Percentiles rank a stretch among this genome's conserved stretches.
These are phyloP conservation scores for Ophiocordyceps camponoti-leonardi DNA, from an alignment of 2,329 filamentous ascomycete species.

Conservation along the genomic window DNA sequence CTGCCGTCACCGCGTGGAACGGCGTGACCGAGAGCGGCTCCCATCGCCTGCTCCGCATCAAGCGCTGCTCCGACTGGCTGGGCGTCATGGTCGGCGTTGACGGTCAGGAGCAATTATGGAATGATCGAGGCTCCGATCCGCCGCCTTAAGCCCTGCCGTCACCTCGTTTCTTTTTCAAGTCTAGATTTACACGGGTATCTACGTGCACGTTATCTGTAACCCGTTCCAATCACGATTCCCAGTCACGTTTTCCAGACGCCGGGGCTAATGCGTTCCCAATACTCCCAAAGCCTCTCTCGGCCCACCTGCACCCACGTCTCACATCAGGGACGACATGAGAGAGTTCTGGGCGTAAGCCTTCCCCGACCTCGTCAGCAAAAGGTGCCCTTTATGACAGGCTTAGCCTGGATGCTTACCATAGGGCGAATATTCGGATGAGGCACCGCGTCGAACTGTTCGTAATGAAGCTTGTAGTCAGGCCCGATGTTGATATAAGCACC, in stretches of 20 bases:
- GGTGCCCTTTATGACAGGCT: neutral
- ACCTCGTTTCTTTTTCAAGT: slow-evolving; percentile 2
- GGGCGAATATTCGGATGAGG: slow-evolving; percentile 91
- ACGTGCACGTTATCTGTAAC: slow-evolving; percentile 2
- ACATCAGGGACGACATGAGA: slow-evolving; percentile 62
- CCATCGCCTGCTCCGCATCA: slow-evolving; percentile 35
- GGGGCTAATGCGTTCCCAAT: slow-evolving; percentile 5
- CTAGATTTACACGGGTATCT: slow-evolving; percentile 7
- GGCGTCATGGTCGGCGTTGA: slow-evolving; percentile 36
- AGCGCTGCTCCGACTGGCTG: slow-evolving; percentile 46
- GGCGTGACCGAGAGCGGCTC: slow-evolving; percentile 24
- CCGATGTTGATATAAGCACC: slow-evolving; percentile 97
- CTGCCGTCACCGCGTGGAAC: slow-evolving; percentile 48
- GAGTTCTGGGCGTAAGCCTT: slow-evolving; percentile 75
- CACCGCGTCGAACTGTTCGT: slow-evolving; percentile 88
- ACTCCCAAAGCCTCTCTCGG: neutral
- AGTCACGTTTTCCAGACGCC: slow-evolving; percentile 3
- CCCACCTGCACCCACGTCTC: slow-evolving; percentile 7
- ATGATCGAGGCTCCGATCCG: slow-evolving; percentile 13
- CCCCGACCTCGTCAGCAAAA: slow-evolving; percentile 8
- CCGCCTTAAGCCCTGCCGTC: slow-evolving; percentile 1
- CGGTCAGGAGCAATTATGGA: slow-evolving; percentile 27
- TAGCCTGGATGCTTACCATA: slow-evolving; percentile 45
- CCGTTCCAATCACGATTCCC: slow-evolving; percentile 1
- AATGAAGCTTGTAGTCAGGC: slow-evolving; percentile 78